Percentiles rank a stretch among this genome's conserved stretches.
Evolutionary conservation across 2,329 filamentous ascomycete species (phyloP).

Genomic region (Sporothrix inflata): DNA sequence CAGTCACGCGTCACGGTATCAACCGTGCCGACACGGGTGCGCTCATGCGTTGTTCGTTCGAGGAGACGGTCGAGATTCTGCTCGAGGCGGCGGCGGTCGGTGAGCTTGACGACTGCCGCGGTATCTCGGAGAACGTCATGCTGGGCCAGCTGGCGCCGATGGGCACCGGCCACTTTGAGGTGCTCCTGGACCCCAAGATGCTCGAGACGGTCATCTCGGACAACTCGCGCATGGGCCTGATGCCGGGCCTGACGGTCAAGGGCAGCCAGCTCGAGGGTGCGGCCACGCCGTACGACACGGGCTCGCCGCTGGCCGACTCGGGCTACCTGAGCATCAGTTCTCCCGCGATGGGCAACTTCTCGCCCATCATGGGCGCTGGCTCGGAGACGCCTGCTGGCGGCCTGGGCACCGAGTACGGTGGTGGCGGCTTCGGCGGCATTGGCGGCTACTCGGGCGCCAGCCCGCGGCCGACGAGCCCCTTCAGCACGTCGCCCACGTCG

Average conservation of each 20-base stretch:
- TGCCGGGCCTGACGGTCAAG: constrained; percentile 78
- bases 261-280: constrained; percentile 77
- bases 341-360: constrained; percentile 69
- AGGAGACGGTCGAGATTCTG: constrained; percentile 98
- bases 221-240: constrained; percentile 82
- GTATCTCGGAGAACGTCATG: constrained; percentile 99
- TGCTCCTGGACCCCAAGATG: constrained; percentile 92
- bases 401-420: constrained; percentile 65
- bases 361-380: constrained; percentile 74
- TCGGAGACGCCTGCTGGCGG: constrained; percentile 68
- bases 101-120: constrained; percentile 95
- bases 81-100: constrained; percentile 93
- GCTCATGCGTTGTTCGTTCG: constrained; percentile 98
- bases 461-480: constrained; percentile 74
- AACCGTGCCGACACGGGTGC: constrained; percentile 97
- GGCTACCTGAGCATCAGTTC: constrained; percentile 64
- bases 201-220: constrained; percentile 92
- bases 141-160: constrained; percentile 95
- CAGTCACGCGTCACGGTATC: constrained; percentile 97
- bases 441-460: constrained; percentile 64
- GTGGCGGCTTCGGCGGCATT: constrained; percentile 51
- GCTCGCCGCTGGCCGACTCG: constrained; percentile 75
- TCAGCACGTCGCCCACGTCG: constrained; percentile 70
- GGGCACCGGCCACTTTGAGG: constrained; percentile 94
- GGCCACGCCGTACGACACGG: constrained; percentile 91